Evolutionary conservation across 2,329 filamentous ascomycete species (phyloP), one percentile per base, ranked within the genome.

Genomic region (Aspergillus niger): DNA sequence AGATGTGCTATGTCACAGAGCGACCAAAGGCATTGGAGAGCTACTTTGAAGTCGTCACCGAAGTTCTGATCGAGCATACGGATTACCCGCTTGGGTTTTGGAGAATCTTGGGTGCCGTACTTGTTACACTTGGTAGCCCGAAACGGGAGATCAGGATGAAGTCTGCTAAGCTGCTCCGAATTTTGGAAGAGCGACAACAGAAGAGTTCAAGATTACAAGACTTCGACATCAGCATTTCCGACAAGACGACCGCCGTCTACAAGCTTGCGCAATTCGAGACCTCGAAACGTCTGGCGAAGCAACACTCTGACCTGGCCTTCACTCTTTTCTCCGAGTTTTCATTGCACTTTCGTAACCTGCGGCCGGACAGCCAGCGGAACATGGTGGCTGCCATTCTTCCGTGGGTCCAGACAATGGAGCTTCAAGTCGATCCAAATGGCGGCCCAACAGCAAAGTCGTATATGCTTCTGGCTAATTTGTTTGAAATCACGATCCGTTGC

Each of bases 191-290:
- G 66, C 86, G 91, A 24, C 91, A 95, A 65, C 86, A 89, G 65
- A 90, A 91, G 66, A 95, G 87, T 65, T 97, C 94, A 1, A 96
- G 96, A 72, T 87, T 99, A 6, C 92, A 97, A 72, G 95, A 99
- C 74, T 96, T 97, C 61, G 95, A 99, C 70, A 98, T 99, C 69
- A 97, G 93, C 74, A 95, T 99, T 60, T 96, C 94, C 0, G 96
- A 99, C 78, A 98, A 97, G 78, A 99, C 96, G 0, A 96, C 96
- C 66, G 93, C 94, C 0, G 94, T 99, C 2, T 99, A 98, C 78
- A 99, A 99, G 78, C 83, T 96, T 48, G 95, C 96, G 0, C 95
- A 99, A 72, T 98, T 97, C 66, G 94, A 98, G 72, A 96, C 96
- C 22, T 98, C 95, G 0, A 92, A 94, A 70, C 85, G 93, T 20